phyloP scores from a whole-genome alignment of 2,329 filamentous ascomycete genomes.

The Botrytis fragariae region DNA sequence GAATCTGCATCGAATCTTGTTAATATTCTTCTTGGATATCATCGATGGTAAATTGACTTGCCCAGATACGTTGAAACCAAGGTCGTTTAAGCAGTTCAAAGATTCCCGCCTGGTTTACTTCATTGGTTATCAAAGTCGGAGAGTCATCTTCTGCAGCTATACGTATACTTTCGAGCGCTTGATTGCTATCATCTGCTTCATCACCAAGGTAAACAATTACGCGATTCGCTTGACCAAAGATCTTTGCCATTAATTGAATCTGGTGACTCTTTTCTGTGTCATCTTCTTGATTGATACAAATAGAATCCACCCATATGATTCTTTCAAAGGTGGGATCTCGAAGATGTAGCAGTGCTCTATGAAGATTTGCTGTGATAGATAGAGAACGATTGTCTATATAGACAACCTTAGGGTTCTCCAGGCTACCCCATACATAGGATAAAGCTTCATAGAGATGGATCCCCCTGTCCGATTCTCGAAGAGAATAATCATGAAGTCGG shows the following conservation, averaged over 20 bases:
- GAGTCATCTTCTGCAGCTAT: not conserved
- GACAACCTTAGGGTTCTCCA: slow-evolving; percentile 5
- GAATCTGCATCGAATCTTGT: not conserved
- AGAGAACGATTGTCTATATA: not conserved
- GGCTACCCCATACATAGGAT: slow-evolving; percentile 22
- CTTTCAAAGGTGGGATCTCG: slow-evolving; percentile 12
- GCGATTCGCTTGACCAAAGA: slow-evolving; percentile 22
- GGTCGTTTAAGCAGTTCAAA: slow-evolving; percentile 12
- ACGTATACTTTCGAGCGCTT: slow-evolving; percentile 20
- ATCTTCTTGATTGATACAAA: slow-evolving; percentile 16
- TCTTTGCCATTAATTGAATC: slow-evolving; percentile 25
- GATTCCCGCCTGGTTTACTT: not conserved
- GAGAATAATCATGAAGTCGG: slow-evolving; percentile 4
- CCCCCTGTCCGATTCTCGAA: not conserved
- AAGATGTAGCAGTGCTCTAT: slow-evolving; percentile 19
- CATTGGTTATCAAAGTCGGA: not conserved
- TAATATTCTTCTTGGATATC: not conserved
- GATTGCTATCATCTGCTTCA: not conserved
- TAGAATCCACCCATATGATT: slow-evolving; percentile 17
- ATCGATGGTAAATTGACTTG: not conserved
- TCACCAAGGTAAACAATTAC: slow-evolving; percentile 26
- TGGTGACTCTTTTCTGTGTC: not conserved
- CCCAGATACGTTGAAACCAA: slow-evolving; percentile 24
- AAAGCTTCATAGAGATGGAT: slow-evolving; percentile 18
- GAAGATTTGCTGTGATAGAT: slow-evolving; percentile 18